Evolutionary conservation across 805 yeast species (phyloP), one percentile per base, ranked within the genome.

Genomic region (Saturnispora zaruensis): DNA sequence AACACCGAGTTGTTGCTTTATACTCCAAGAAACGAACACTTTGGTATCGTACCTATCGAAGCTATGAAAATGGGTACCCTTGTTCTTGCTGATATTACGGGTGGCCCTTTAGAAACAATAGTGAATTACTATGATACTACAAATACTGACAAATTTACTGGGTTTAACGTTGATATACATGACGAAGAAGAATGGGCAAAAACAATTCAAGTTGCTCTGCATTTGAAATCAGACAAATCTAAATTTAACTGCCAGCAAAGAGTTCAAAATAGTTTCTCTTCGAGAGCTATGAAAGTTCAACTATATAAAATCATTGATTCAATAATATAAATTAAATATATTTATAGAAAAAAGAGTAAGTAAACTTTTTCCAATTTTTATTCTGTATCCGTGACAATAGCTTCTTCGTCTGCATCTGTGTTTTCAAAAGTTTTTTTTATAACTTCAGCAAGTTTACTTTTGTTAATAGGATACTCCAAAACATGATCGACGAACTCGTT

Each of bases 1-100:
- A 65, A 70, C 8, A 73, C 90, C 2, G 74, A 75, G 44, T 57
- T 85, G 50, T 71, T 93, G 21, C 67, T 90, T 42, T 93, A 93
- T 62, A 93, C 99, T 0, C 99, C 99, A 3, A 74, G 85, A 0
- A 77, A 76, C 58, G 99, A 93, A 65, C 99, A 93, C 68, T 93
- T 93, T 63, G 99, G 99, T 13, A 93, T 93, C 55, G 99, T 93
- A 8, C 99, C 99, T 1, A 73, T 93, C 14, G 99, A 93, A 64
- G 90, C 96, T 11, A 90, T 93, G 97, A 74, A 83, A 44, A 73
- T 78, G 51, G 84, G 86, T 26, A 82, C 83, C 0, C 88, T 96
- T 0, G 96, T 90, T 0, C 68, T 93, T 46, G 96, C 96, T 0
- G 82, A 84, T 5, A 80, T 86, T 59, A 80, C 80, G 37, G 99